Evolutionary conservation across 352 stramenopile genomes (phyloP).

Genomic region (Sclerospora graminicola): DNA sequence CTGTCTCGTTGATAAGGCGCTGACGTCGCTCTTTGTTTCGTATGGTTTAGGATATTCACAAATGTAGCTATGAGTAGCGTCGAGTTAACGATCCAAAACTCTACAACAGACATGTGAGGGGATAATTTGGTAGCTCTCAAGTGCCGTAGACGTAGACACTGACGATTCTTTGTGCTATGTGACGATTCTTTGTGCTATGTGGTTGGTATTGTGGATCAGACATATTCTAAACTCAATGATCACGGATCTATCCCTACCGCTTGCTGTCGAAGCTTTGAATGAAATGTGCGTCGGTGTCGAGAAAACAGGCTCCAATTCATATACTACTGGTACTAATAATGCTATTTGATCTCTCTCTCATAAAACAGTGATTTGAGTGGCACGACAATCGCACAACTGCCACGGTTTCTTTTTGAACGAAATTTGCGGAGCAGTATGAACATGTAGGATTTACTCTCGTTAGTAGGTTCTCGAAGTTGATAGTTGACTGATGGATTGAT

Average conservation of each 20-base stretch:
- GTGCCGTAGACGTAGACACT: background rate
- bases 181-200: background rate
- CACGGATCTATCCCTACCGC: slow-evolving; percentile 1
- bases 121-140: too few species aligned
- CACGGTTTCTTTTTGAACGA: slow-evolving; percentile 2
- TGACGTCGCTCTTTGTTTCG: background rate
- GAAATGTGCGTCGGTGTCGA: background rate
- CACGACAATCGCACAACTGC: background rate
- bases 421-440: background rate
- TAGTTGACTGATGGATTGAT: background rate
- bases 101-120: background rate
- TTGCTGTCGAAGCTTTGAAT: background rate
- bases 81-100: slow-evolving; percentile 1
- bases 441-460: slow-evolving; percentile 3
- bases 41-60: background rate
- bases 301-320: background rate
- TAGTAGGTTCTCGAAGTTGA: background rate
- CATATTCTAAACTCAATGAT: background rate
- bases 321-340: background rate
- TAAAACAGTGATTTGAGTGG: slow-evolving; percentile 1
- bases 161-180: too few species aligned
- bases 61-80: background rate
- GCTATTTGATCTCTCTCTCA: background rate
- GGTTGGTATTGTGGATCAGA: background rate
- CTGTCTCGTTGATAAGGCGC: background rate